phyloP scores from a whole-genome alignment of 345 rosid species.

The Aurinia saxatilis region DNA sequence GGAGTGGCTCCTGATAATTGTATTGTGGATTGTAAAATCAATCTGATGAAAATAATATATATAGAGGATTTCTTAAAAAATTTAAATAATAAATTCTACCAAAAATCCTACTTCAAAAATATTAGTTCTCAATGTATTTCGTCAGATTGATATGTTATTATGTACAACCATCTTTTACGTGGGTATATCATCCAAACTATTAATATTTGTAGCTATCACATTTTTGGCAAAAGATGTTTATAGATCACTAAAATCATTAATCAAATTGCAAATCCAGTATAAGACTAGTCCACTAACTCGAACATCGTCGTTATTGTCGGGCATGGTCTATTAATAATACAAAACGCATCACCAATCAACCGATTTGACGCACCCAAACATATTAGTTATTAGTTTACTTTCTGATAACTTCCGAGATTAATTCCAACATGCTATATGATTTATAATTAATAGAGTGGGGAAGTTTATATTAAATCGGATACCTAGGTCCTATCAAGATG shows the following conservation, averaged over 20 bases:
- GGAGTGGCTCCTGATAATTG: too few species aligned
- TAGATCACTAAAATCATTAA: neutral
- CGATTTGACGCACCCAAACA: neutral
- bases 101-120: too few species aligned
- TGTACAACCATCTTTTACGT: too few species aligned
- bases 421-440: neutral
- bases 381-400: neutral
- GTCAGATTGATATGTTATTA: too few species aligned
- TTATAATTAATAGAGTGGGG: neutral
- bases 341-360: neutral
- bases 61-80: too few species aligned
- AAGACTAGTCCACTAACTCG: constrained; percentile 11
- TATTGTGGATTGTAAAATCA: too few species aligned
- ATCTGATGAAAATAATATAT: too few species aligned
- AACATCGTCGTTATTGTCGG: constrained; percentile 12
- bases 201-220: too few species aligned
- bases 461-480: constrained; percentile 3
- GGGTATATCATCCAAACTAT: too few species aligned
- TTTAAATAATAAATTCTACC: too few species aligned
- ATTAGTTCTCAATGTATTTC: too few species aligned
- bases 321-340: neutral
- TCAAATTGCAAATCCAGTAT: neutral
- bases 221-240: neutral
- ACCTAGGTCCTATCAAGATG: constrained; percentile 2
- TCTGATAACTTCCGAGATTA: constrained; percentile 3